These are phyloP conservation scores for Saccharomycopsis javanensis DNA, from an alignment of 805 yeast species.

Conservation along the genomic window DNA sequence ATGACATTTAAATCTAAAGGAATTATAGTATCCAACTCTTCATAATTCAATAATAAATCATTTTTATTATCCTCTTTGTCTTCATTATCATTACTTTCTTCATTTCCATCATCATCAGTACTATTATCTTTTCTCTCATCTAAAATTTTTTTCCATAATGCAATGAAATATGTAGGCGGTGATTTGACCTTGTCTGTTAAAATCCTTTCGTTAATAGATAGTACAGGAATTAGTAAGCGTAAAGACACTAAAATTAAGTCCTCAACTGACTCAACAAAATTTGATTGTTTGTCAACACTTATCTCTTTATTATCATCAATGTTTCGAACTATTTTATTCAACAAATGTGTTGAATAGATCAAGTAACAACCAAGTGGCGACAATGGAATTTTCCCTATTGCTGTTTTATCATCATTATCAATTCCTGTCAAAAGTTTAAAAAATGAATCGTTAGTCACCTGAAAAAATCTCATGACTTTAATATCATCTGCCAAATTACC, in stretches of 20 bases:
- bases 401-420: neutral
- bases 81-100: too few relatives aligned
- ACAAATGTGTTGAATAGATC: neutral
- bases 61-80: too few relatives aligned
- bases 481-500: slow-evolving; percentile 21
- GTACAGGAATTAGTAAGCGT: slow-evolving; percentile 33
- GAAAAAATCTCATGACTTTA: slow-evolving; percentile 29
- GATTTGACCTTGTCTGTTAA: neutral
- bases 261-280: neutral
- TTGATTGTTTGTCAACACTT: too few relatives aligned
- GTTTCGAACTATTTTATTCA: neutral
- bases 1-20: neutral
- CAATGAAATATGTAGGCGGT: neutral
- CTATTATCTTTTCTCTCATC: neutral
- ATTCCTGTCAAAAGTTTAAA: neutral
- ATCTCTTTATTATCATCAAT: neutral
- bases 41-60: neutral
- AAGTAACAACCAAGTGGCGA: slow-evolving; percentile 10
- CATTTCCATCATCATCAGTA: neutral
- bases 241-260: slow-evolving; percentile 34
- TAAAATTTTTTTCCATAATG: neutral
- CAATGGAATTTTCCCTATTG: slow-evolving; percentile 3
- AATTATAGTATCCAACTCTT: neutral
- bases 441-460: slow-evolving; percentile 29
- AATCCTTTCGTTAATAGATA: slow-evolving; percentile 12